phyloP scores from a whole-genome alignment of 2,329 filamentous ascomycete genomes.

The Lachnellula arida region DNA sequence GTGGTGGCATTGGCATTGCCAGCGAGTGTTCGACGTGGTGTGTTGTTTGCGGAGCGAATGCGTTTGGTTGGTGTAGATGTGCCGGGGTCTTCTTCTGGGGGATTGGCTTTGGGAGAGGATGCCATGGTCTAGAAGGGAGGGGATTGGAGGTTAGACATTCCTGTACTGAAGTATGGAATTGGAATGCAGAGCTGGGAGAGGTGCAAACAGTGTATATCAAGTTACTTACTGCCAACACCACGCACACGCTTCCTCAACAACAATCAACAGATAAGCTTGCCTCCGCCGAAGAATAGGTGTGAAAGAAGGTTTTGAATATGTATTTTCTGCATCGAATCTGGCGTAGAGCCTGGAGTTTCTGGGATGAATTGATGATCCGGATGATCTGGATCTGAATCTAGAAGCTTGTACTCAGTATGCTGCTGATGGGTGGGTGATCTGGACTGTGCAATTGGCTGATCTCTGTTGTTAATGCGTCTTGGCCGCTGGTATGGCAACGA shows the following conservation, averaged over 20 bases:
- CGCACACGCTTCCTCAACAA: neutral
- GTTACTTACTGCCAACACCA: neutral
- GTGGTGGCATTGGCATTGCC: slow-evolving; percentile 19
- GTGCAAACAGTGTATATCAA: neutral
- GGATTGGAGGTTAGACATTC: slow-evolving; percentile 2
- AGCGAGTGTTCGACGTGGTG: slow-evolving; percentile 19
- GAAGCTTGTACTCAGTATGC: too few species aligned
- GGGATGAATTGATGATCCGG: neutral
- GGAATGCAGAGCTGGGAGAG: slow-evolving; percentile 1
- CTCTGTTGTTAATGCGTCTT: neutral
- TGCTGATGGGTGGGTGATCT: neutral
- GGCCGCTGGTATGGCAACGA: neutral
- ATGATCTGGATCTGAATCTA: neutral
- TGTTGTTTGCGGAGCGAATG: slow-evolving; percentile 5
- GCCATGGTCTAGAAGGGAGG: slow-evolving; percentile 8
- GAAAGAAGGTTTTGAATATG: neutral
- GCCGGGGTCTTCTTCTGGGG: slow-evolving; percentile 9
- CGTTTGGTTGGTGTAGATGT: neutral
- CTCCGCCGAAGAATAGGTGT: neutral
- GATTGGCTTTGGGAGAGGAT: slow-evolving; percentile 3
- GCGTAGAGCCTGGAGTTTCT: neutral
- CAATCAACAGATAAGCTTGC: neutral
- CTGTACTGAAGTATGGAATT: neutral
- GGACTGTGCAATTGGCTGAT: neutral
- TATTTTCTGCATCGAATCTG: neutral